Conservation (phyloP, 768 basidiomycete genomes). For the Russula sp. region DNA sequence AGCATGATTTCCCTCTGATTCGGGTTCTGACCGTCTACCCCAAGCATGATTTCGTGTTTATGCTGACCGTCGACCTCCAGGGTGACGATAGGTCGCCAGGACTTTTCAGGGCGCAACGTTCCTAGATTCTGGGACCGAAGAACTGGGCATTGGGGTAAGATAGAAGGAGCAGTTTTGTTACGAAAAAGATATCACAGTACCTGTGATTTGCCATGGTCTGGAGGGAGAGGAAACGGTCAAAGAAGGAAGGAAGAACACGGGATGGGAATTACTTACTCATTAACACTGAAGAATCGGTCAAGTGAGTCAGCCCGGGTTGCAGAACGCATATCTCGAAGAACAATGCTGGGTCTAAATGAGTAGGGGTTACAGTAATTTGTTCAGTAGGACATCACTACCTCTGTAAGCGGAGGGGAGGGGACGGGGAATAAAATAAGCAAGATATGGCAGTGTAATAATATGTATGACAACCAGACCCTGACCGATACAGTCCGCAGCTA, state of each 20-base stretch:
- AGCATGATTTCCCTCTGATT: conserved; percentile 48
- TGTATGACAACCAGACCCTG: too few relatives aligned
- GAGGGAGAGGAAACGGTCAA: neutral
- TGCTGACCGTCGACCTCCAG: conserved; percentile 47
- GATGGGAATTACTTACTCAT: neutral
- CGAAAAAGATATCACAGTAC: conserved; percentile 10
- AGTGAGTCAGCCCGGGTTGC: neutral
- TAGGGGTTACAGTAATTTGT: neutral
- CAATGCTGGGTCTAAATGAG: neutral
- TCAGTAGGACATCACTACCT: neutral
- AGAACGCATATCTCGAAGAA: neutral
- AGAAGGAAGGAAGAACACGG: neutral
- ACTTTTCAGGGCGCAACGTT: conserved; percentile 48
- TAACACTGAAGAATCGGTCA: neutral
- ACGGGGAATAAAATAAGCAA: too few relatives aligned
- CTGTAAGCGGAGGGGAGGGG: too few relatives aligned
- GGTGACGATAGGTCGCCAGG: conserved; percentile 61
- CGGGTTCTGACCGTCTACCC: conserved; percentile 62
- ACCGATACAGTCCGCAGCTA: too few relatives aligned
- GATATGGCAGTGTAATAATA: too few relatives aligned
- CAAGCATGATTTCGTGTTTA: conserved; percentile 50
- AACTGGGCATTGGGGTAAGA: conserved; percentile 25
- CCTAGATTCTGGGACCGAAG: conserved; percentile 34
- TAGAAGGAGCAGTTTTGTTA: neutral
- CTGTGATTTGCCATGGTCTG: conserved; percentile 28